A percentile compares a stretch with the other conserved stretches of the same genome.
Conservation (phyloP, 2,329 filamentous ascomycete species). For the Fusarium kyushuense region DNA sequence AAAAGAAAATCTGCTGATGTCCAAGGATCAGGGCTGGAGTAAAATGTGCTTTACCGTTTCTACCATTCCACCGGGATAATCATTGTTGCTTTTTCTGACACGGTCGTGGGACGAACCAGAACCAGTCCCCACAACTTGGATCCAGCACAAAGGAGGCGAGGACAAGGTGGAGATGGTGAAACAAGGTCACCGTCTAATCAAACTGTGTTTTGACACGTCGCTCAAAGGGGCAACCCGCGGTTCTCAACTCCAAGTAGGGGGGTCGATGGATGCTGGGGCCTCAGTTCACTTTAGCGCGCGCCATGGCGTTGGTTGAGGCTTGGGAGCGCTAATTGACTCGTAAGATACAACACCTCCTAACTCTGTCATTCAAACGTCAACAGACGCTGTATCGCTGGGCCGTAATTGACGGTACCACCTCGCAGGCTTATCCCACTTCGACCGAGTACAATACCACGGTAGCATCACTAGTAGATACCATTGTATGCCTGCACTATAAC, state of each 20-base stretch:
- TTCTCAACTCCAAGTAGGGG: neutral
- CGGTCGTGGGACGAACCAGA: neutral
- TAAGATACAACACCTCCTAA: no score
- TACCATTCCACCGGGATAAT: neutral
- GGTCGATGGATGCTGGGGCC: neutral
- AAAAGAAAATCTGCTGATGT: neutral
- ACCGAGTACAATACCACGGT: neutral
- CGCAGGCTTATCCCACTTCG: neutral
- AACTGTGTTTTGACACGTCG: conserved; percentile 2
- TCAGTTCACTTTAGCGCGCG: conserved; percentile 1
- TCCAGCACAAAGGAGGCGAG: neutral
- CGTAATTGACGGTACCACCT: neutral
- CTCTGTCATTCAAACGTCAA: no score
- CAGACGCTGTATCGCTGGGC: neutral
- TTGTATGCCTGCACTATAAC: neutral
- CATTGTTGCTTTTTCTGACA: neutral
- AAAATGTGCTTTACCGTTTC: neutral
- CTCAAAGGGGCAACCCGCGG: neutral
- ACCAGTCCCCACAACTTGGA: neutral
- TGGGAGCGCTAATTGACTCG: neutral
- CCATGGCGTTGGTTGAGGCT: neutral
- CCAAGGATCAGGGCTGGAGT: neutral
- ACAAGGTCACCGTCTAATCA: neutral
- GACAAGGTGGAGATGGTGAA: neutral
- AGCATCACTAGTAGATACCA: neutral